Evolutionary conservation across 257 asterid species (phyloP).

Genomic region (Nicotiana attenuata): DNA sequence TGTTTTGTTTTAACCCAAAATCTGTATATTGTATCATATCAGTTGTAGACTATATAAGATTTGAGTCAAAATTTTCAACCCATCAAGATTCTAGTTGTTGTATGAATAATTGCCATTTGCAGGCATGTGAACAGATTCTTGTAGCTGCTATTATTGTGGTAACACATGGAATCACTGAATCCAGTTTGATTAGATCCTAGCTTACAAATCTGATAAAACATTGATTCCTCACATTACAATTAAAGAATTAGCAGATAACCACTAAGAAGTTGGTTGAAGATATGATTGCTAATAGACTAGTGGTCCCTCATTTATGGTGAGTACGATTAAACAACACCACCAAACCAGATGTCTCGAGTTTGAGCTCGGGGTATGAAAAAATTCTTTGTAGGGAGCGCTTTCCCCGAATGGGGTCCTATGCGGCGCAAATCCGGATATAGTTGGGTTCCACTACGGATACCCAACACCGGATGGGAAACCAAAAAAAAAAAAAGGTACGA

Average conservation of each 20-base stretch:
- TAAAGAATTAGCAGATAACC: background rate
- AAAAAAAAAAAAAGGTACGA: too few species aligned
- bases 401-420: too few species aligned
- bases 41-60: slow-evolving; percentile 40
- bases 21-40: slow-evolving; percentile 44
- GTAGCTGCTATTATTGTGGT: slow-evolving; percentile 27
- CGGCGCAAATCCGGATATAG: too few species aligned
- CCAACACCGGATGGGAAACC: too few species aligned
- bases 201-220: background rate
- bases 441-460: too few species aligned
- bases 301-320: slow-evolving; percentile 15
- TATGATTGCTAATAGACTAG: slow-evolving; percentile 30
- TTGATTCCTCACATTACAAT: slow-evolving; percentile 8
- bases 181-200: slow-evolving; percentile 29
- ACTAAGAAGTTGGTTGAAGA: slow-evolving; percentile 24
- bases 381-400: too few species aligned
- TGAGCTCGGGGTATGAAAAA: too few species aligned
- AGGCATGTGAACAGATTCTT: slow-evolving; percentile 57
- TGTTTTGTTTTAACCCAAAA: slow-evolving; percentile 36
- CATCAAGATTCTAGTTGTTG: background rate
- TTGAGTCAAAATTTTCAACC: slow-evolving; percentile 13
- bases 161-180: slow-evolving; percentile 33
- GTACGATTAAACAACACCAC: background rate
- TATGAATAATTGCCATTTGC: background rate
- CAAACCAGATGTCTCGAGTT: too few species aligned